Conservation (phyloP, 768 basidiomycete genomes). For the Galerina marginata region DNA sequence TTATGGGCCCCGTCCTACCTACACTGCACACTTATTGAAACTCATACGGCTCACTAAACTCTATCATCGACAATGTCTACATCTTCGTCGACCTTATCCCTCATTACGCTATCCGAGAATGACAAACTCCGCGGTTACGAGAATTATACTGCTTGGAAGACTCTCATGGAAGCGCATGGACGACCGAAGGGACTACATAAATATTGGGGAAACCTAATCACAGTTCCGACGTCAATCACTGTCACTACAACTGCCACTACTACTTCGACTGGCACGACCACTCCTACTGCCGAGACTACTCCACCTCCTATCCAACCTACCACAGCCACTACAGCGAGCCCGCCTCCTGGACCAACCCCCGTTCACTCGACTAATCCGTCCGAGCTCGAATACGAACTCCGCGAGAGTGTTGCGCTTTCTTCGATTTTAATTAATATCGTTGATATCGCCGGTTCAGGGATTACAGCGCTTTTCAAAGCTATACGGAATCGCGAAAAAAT, state of each 20-base stretch:
- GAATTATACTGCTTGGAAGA: conserved; percentile 2
- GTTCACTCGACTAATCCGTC: conserved; percentile 11
- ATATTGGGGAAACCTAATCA: conserved; percentile 4
- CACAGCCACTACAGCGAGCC: not conserved
- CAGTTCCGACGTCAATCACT: not conserved
- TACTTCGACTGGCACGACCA: not conserved
- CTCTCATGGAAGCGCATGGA: conserved; percentile 5
- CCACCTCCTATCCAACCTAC: not conserved
- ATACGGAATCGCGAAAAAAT: not conserved
- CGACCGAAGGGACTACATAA: conserved; percentile 8
- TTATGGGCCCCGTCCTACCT: not conserved
- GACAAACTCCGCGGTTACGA: conserved; percentile 4
- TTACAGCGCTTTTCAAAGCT: not conserved
- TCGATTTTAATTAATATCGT: conserved; percentile 14
- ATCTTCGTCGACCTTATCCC: not conserved
- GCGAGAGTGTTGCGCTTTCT: conserved; percentile 13
- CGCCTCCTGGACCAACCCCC: conserved; percentile 3
- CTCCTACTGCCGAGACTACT: not conserved
- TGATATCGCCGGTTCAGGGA: conserved; percentile 13
- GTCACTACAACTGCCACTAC: too few species aligned
- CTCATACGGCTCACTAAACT: not conserved
- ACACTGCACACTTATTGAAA: not conserved
- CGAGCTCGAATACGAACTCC: conserved; percentile 15
- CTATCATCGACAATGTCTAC: conserved; percentile 1
- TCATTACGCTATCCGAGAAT: not conserved